These are phyloP conservation scores for Amphibolis antarctica DNA, from an alignment of 106 monocot genomes.

Conservation along the genomic window DNA sequence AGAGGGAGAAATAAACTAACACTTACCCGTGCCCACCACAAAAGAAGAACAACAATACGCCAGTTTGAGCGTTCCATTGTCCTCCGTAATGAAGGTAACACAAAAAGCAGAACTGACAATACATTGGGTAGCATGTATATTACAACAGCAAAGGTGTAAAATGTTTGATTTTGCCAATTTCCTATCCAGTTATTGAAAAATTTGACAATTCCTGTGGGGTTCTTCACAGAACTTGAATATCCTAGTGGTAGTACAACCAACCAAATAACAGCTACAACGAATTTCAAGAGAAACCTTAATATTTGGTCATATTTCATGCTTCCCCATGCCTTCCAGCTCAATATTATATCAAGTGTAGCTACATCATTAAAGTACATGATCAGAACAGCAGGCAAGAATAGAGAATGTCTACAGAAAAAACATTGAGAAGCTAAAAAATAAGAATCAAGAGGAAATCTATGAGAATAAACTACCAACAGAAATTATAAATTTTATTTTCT, in stretches of 20 bases:
- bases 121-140: slow-evolving; percentile 92
- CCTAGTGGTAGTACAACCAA: slow-evolving; percentile 64
- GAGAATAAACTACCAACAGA: too few species aligned
- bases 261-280: slow-evolving; percentile 76
- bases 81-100: slow-evolving; percentile 59
- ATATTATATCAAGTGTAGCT: slow-evolving; percentile 80
- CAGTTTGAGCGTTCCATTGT: slow-evolving; percentile 64
- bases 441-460: not conserved
- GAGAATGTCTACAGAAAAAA: not conserved
- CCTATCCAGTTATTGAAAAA: slow-evolving; percentile 75
- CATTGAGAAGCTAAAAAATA: not conserved
- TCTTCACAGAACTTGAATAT: slow-evolving; percentile 72
- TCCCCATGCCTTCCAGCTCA: slow-evolving; percentile 97
- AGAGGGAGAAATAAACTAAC: not conserved
- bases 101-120: slow-evolving; percentile 66
- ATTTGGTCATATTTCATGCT: slow-evolving; percentile 76
- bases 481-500: not conserved
- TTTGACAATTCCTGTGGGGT: slow-evolving; percentile 76
- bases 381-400: not conserved
- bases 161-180: slow-evolving; percentile 54
- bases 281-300: slow-evolving; percentile 70
- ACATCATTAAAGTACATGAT: slow-evolving; percentile 4
- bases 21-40: slow-evolving; percentile 96
- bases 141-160: slow-evolving; percentile 69
- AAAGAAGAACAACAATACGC: slow-evolving; percentile 40